Base-by-base conservation (phyloP, 805 yeast genomes). In the Sugiyamaella floridensis region DNA sequence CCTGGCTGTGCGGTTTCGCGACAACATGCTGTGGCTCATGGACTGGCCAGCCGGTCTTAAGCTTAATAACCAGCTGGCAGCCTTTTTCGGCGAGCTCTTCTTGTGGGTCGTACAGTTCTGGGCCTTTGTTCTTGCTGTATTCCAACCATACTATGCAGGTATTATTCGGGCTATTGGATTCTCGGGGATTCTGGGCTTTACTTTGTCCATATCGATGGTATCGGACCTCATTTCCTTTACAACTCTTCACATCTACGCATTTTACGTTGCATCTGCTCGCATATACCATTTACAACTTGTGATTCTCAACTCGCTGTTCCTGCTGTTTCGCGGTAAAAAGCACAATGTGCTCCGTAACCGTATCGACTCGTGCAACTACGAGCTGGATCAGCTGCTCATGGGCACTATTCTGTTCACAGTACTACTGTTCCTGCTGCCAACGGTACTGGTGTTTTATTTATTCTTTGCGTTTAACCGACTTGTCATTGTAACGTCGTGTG, bases 41-140 rank as follows among this genome's bases (percentile, higher is more conserved):
- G 77, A 82, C 55, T 86, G 90, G 62, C 99, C 99, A 0, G 96
- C 92, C 14, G 99, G 99, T 3, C 82, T 93, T 61, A 93, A 93
- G 63, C 77, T 93, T 49, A 93, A 93, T 66, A 83, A 81, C 54
- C 97, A 89, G 62, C 73, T 93, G 16, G 87, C 97, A 0, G 76
- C 73, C 14, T 95, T 93, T 62, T 76, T 92, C 65, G 96, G 96
- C 37, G 95, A 89, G 53, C 69, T 93, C 47, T 85, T 87, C 59
- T 64, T 86, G 9, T 92, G 97, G 97, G 85, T 89, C 11, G 75
- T 90, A 26, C 79, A 79, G 45, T 79, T 85, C 55, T 87, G 96
- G 84, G 59, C 65, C 9, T 47, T 51, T 10, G 45, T 53, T 7
- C 53, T 67, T n/a, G 51, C 47, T 1, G 18, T 57, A 7, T 49